These are phyloP conservation scores for Trypanosoma mega DNA, from an alignment of 208 protist species.

Conservation along the genomic window DNA sequence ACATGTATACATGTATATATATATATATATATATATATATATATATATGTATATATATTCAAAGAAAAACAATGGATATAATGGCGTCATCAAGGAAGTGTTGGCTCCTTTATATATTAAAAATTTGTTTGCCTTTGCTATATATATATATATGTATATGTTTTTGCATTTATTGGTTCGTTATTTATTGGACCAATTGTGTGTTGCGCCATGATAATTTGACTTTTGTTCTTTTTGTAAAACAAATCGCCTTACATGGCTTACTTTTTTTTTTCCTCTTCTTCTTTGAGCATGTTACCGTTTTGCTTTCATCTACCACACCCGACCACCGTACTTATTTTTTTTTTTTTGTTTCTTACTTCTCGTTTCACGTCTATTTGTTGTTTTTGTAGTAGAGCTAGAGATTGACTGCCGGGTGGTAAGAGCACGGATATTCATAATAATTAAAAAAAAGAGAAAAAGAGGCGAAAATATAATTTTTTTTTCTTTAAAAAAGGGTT, in stretches of 20 bases:
- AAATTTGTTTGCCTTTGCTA: background rate
- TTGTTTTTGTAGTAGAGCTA: too few species aligned
- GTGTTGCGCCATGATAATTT: background rate
- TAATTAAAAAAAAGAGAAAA: too few species aligned
- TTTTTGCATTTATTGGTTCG: conserved; percentile 8
- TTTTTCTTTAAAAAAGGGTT: too few species aligned
- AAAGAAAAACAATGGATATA: background rate
- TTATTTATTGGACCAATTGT: background rate
- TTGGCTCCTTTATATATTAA: background rate
- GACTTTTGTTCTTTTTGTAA: background rate
- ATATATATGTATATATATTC: background rate
- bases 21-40: conserved; percentile 3
- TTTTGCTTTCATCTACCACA: background rate
- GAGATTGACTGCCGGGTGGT: too few species aligned
- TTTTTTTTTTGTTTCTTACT: conserved; percentile 13
- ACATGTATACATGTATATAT: background rate
- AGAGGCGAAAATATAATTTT: too few species aligned
- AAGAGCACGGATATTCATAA: too few species aligned
- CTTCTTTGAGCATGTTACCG: too few species aligned
- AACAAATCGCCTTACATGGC: background rate
- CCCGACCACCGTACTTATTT: background rate
- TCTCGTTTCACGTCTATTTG: too few species aligned
- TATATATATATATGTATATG: background rate
- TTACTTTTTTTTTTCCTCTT: background rate
- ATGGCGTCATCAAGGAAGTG: background rate